Evolutionary conservation across 2,329 filamentous ascomycete species (phyloP), one percentile per base, ranked within the genome.

Genomic region (Sordariomycetes sp.): DNA sequence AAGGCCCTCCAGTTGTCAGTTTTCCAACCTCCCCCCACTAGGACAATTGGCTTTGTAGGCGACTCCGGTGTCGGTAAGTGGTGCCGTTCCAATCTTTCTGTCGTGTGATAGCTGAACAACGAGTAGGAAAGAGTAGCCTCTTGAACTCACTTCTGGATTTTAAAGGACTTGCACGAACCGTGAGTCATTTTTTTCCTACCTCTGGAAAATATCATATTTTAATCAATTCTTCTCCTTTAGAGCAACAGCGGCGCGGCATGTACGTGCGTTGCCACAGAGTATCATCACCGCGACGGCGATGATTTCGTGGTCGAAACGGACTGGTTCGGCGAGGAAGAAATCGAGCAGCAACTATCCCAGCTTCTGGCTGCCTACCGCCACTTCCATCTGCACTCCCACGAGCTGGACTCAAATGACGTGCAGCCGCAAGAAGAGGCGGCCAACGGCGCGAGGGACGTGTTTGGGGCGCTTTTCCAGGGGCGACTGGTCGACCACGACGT

Each of bases 221-320:
- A 10, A 53, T n/a, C 22, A 17, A 45, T n/a, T 25, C 12, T 17
- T 17, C 17, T 25, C 2, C 17, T 2, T 42, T 42, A 78, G 74
- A 76, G 74, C 60, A 71, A 67, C 57, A 69, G 65, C 15, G 75
- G 74, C 1, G 62, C 64, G 20, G 75, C 74, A 0, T 78, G 75
- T 55, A 78, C 75, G 0, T 77, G 73, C 42, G 73, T 73, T 1
- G 74, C 71, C 0, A 78, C 74, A 0, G 74, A 77, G 52, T 77
- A 74, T 58, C 67, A 68, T 58, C 72, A 69, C 58, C 72, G 73
- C 50, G 64, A 65, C 1, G 45, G 54, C 0, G 60, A 66, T 6
- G 57, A 63, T 7, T 70, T 74, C 54, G 59, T 61, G 0, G 65
- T 77, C 2, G 57, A 69, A 1, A 65, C 73, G 0, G 65, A 71